Percentiles rank a stretch among this genome's conserved stretches.
Conservation (phyloP, 1,284 basidiomycete genomes). For the Meira nashicola region DNA sequence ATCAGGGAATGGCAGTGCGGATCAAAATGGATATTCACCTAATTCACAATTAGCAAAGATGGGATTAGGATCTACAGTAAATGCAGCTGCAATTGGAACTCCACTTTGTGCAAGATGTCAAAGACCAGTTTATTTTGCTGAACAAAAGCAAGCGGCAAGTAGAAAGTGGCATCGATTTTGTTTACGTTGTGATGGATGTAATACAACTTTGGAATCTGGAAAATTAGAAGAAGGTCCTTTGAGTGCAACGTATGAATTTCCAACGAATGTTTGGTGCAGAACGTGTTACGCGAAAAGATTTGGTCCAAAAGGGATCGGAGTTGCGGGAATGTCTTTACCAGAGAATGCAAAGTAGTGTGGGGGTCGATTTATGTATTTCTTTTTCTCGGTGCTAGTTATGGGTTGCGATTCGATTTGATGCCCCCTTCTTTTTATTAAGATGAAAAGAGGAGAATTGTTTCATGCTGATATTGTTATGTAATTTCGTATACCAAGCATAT, state of each 20-base stretch:
- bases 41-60: neutral
- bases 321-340: constrained; percentile 24
- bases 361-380: neutral
- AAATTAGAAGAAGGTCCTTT: constrained; percentile 46
- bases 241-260: constrained; percentile 10
- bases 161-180: constrained; percentile 49
- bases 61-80: constrained; percentile 5
- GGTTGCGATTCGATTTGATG: neutral
- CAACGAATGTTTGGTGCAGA: constrained; percentile 45
- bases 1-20: neutral
- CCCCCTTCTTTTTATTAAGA: no score
- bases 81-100: constrained; percentile 32
- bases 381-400: neutral
- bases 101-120: constrained; percentile 45
- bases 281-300: constrained; percentile 46
- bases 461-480: no score
- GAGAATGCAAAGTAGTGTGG: constrained; percentile 1
- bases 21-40: constrained; percentile 2
- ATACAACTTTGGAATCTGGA: constrained; percentile 39
- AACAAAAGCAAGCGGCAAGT: constrained; percentile 44
- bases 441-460: no score
- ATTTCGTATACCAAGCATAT: no score
- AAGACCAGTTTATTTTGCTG: constrained; percentile 49
- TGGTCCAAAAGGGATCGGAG: constrained; percentile 25
- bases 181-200: constrained; percentile 47